Evolutionary conservation across 805 yeast species (phyloP), one percentile per base, ranked within the genome.

Genomic region (Saitoella complicata): DNA sequence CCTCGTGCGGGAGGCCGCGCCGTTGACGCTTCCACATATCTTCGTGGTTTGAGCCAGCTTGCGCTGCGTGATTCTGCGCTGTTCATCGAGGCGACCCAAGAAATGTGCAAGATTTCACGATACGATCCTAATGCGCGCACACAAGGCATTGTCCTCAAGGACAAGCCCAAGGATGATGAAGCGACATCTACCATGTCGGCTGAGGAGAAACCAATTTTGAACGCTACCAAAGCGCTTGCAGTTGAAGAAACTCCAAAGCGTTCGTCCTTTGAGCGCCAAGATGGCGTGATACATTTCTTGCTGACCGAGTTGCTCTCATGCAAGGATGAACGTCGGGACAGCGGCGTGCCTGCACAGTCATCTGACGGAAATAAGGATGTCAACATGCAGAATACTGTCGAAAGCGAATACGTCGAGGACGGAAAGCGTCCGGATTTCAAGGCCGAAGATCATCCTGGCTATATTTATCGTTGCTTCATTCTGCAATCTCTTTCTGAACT

Each of bases 401-500:
- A 33, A 33, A 33, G 11, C 10, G 36, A 33, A 33, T 33, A 2
- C 3, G 4, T 4, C 36, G n/a, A 33, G 11, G 11, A 9, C 36
- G 10, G 36, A 9, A 33, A 33, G 21, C 21, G 21, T 8, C 13
- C 12, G 31, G 54, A 51, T 12, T 56, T 56, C 42, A 50, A 45
- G 31, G 45, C 55, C 5, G 43, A 46, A 31, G 57, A 47, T 45
- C 81, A 80, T 55, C 63, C 67, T 6, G 68, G 72, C 32, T 82
- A 78, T 59, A 69, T 77, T 0, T 78, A 81, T 53, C 74, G 76
- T 47, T 70, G 78, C 39, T 86, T 78, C 58, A 60, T 87, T 40
- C 61, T 87, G 37, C 82, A 77, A 51, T 62, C 75, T 0, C 59
- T 86, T 37, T 70, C 77, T 0, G 96, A 87, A 52, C 61, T 85